Base-by-base conservation (phyloP, 164 flowering plant genomes). In the Protea cynaroides region DNA sequence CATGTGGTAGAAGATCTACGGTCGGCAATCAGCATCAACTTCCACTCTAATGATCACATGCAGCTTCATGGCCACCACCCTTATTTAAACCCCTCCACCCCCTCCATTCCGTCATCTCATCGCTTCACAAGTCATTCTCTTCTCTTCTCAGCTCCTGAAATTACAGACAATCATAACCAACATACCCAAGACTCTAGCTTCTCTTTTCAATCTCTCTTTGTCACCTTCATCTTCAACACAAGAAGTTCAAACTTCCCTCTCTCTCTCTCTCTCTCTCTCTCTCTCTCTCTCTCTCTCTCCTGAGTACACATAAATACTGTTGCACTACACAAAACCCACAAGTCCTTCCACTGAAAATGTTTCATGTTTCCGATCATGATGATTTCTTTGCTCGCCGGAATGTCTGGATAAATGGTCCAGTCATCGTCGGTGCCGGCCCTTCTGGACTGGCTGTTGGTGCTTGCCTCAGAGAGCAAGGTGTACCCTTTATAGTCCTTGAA, bases 401-500 rank as follows among this genome's bases (percentile, higher is more conserved):
- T 18, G 75, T 80, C 4, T 78, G 85, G 88, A 88, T 89, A 5
- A 82, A 80, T 65, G 92, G 96, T 8, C 96, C 96, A 4, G 82
- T 85, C 51, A 83, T 89, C 8, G 87, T 88, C 3, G 96, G 96
- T 0, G 96, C 92, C 1, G 96, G 96, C 6, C 92, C 96, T 0
- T 83, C 96, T 0, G 96, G 96, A 6, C 78, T 89, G 0, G 96
- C 92, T 18, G 85, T 85, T 0, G 92, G 81, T 0, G 92, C 96
- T 8, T 81, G 89, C 69, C 84, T 89, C 1, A 66, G 67, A 24
- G 79, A 78, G 15, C 83, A 85, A 62, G 83, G 87, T 0, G 82
- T 86, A 15, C 92, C 96, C 18, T 85, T 65, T 59, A 82, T 80
- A 0, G 75, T 89, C 38, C 75, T 89, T 10, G 96, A 89, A 44